Conservation (phyloP, 73 alveolate genomes). For the Stentor roeselii region DNA sequence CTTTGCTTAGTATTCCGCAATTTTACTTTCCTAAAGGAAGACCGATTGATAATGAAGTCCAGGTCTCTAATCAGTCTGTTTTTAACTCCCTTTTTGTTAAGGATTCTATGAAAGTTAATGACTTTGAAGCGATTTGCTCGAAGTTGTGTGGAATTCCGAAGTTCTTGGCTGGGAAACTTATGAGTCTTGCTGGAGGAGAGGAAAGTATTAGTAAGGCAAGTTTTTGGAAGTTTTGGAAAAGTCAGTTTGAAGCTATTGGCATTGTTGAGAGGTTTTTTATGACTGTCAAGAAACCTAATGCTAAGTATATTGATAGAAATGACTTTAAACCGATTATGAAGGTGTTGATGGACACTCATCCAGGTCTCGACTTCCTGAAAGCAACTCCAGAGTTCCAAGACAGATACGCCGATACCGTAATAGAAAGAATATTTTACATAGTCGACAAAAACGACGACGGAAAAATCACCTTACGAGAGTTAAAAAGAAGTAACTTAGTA, state of each 20-base stretch:
- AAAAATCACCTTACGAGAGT: slow-evolving; percentile 83
- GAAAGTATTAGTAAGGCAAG: slow-evolving; percentile 73
- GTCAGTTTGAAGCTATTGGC: slow-evolving; percentile 68
- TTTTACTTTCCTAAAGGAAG: slow-evolving; percentile 80
- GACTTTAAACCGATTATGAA: slow-evolving; percentile 94
- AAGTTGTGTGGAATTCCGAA: slow-evolving; percentile 84
- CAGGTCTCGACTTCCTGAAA: slow-evolving; percentile 96
- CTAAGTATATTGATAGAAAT: slow-evolving; percentile 65
- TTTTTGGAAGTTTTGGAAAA: slow-evolving; percentile 77
- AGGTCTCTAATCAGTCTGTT: slow-evolving; percentile 46
- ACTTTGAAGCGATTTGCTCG: slow-evolving; percentile 62
- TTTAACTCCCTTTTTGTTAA: slow-evolving; percentile 56
- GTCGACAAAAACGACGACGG: slow-evolving; percentile 93
- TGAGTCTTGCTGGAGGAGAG: slow-evolving; percentile 64
- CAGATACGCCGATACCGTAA: slow-evolving; percentile 96
- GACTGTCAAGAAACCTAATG: slow-evolving; percentile 68
- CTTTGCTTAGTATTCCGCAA: slow-evolving; percentile 52
- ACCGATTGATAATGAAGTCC: slow-evolving; percentile 59
- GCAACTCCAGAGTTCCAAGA: slow-evolving; percentile 98
- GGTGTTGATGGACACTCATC: slow-evolving; percentile 92
- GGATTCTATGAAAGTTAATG: slow-evolving; percentile 53
- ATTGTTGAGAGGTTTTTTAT: slow-evolving; percentile 73
- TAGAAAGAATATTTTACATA: slow-evolving; percentile 84
- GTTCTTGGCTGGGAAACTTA: slow-evolving; percentile 59
- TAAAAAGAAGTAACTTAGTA: slow-evolving; percentile 82